Conservation (phyloP, 257 asterid genomes). For the Fraxinus cuspidata region DNA sequence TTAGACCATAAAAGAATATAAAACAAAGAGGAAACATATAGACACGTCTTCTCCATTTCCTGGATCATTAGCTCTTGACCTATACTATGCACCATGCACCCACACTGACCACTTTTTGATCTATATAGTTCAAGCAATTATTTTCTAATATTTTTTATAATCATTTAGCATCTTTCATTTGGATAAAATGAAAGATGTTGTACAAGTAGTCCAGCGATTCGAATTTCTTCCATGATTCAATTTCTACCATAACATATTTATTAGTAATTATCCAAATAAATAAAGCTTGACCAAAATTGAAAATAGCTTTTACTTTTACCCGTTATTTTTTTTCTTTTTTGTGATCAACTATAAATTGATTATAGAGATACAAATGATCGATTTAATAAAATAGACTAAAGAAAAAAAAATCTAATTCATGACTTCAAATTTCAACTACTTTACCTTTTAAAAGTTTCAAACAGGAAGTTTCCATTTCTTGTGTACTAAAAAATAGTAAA, state of each 20-base stretch:
- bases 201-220: neutral
- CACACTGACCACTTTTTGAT: neutral
- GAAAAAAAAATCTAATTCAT: neutral
- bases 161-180: neutral
- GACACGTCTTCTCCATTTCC: neutral
- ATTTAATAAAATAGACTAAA: neutral
- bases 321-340: neutral
- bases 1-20: neutral
- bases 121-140: neutral
- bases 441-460: neutral
- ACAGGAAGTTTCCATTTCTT: neutral
- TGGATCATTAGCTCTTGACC: neutral
- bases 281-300: neutral
- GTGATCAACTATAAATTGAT: neutral
- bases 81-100: neutral
- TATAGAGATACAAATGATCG: neutral
- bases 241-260: neutral
- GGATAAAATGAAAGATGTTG: neutral
- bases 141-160: neutral
- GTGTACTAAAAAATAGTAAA: neutral
- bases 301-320: neutral
- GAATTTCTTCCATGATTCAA: neutral
- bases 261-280: neutral
- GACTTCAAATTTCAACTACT: constrained; percentile 1
- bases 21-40: neutral